These are phyloP conservation scores for Phytophthora chlamydospora DNA, from an alignment of 352 stramenopile species.

Conservation along the genomic window DNA sequence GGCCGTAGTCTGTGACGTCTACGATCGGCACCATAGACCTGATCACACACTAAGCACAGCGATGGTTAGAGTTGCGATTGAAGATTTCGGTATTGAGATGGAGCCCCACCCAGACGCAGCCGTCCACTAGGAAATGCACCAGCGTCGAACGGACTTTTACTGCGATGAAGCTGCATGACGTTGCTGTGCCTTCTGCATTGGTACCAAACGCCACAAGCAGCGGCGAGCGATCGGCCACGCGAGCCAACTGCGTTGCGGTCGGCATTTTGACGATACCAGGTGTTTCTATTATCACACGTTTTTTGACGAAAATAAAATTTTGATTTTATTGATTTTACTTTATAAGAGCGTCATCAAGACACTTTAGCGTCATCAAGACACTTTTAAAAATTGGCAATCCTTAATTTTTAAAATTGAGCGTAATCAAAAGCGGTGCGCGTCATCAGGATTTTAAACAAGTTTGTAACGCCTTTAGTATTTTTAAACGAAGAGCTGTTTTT, in stretches of 20 bases:
- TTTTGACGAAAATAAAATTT: too few species aligned
- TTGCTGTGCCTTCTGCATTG: not conserved
- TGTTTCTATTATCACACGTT: too few species aligned
- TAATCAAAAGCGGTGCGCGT: too few species aligned
- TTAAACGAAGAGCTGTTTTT: too few species aligned
- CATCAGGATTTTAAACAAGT: too few species aligned
- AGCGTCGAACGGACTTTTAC: constrained; percentile 54
- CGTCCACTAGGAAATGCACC: constrained; percentile 57
- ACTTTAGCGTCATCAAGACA: too few species aligned
- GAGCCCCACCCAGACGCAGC: constrained; percentile 42
- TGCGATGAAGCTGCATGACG: constrained; percentile 16
- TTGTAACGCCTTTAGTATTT: too few species aligned
- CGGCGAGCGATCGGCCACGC: constrained; percentile 44
- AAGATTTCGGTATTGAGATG: not conserved
- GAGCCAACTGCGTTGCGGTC: constrained; percentile 37
- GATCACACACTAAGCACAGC: constrained; percentile 48
- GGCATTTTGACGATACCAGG: not conserved
- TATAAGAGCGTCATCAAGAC: too few species aligned
- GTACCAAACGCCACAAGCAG: constrained; percentile 29
- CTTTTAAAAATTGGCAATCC: too few species aligned
- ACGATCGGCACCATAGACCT: constrained; percentile 46
- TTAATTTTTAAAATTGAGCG: too few species aligned
- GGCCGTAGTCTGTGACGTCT: constrained; percentile 28
- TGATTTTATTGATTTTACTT: too few species aligned
- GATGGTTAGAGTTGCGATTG: not conserved